Evolutionary conservation across 1,284 basidiomycete genomes (phyloP), one percentile per base, ranked within the genome.

Genomic region (Malassezia globosa): DNA sequence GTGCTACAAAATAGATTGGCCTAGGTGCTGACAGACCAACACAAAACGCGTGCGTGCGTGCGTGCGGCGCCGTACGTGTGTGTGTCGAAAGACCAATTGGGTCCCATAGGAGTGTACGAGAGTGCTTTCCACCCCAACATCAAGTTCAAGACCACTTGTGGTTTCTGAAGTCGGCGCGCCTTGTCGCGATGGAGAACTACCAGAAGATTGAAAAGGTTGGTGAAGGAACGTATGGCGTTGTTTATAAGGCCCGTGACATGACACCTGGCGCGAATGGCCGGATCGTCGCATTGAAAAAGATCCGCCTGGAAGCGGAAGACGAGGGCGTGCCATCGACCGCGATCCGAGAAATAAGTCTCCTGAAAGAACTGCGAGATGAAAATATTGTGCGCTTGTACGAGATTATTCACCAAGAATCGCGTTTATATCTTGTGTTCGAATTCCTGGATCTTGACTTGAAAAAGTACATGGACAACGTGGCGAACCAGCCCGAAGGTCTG

Each of bases 271-370:
- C 77, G 90, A 66, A 66, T 36, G 65, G 65, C 3, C 62, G 66
- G 14, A 68, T 71, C 48, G 68, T 71, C 11, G 68, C 68, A 1
- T 57, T 71, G 46, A 99, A 99, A 80, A 96, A 97, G 79, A 97
- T 97, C 67, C 80, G 92, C 49, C 81, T 97, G 29, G 94, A 97
- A 73, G 87, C 89, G 16, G 92, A 97, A 74, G 94, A 94, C 62
- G 88, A 97, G 71, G 92, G 92, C 19, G 92, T 96, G 16, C 92
- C 92, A 5, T 87, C 84, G 62, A 97, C 94, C 13, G 92, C 92
- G 49, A 94, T 97, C 70, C 81, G 92, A 46, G 92, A 97, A 76
- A 96, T 97, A 73, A 89, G 86, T 73, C 76, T 97, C 55, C 77
- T 97, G 66, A 97, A 96, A 74, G 92, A 97, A 73, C 80, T 97